Percentiles rank a stretch among this genome's conserved stretches.
Evolutionary conservation across 108 stramenopile species (phyloP).

Genomic region (Heterococcus sp.): DNA sequence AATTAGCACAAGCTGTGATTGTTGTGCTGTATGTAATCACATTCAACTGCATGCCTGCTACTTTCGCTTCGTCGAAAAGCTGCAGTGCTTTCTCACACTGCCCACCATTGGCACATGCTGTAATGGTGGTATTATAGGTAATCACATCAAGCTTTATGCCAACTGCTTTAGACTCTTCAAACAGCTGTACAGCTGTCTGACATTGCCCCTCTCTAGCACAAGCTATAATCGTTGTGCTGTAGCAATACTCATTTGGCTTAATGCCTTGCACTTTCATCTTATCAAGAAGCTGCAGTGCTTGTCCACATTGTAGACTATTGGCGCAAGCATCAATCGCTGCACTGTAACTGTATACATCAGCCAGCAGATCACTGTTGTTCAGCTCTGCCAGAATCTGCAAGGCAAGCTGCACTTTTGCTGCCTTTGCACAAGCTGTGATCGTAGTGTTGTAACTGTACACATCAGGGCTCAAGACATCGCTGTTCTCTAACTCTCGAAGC

Average conservation of each 20-base stretch:
- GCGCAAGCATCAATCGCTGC: constrained; percentile 27
- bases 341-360: constrained; percentile 9
- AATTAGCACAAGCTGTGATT: constrained; percentile 16
- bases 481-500: no score
- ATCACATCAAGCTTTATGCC: no score
- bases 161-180: no score
- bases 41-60: neutral
- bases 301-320: neutral
- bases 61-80: no score
- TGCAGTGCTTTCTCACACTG: no score
- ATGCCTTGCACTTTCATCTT: constrained; percentile 27
- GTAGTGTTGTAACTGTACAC: constrained; percentile 43
- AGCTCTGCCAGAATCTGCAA: constrained; percentile 3
- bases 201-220: constrained; percentile 12
- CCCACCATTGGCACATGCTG: no score
- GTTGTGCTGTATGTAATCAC: constrained; percentile 5
- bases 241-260: constrained; percentile 2
- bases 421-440: constrained; percentile 27
- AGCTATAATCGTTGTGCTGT: constrained; percentile 15
- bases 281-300: neutral
- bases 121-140: no score
- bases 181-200: constrained; percentile 5
- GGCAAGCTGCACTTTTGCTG: constrained; percentile 7
- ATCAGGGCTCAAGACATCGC: no score
- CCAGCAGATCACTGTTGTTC: constrained; percentile 1